Conservation (phyloP, 2,329 filamentous ascomycete species). For the Fusarium musae region DNA sequence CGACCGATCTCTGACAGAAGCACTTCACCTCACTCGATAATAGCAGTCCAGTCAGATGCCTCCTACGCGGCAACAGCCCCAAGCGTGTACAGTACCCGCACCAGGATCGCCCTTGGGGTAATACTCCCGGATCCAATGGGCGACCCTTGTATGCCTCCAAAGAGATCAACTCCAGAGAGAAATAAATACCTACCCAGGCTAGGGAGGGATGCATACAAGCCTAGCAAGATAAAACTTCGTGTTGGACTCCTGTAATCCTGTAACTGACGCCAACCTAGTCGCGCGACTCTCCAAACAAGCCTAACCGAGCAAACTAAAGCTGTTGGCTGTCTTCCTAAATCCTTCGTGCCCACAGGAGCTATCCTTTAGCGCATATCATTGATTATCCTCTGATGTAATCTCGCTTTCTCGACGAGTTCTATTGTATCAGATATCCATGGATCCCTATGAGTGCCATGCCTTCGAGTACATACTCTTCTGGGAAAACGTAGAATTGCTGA, state of each 20-base stretch:
- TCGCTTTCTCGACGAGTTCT: slow-evolving; percentile 14
- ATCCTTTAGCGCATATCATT: slow-evolving; percentile 32
- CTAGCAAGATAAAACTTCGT: slow-evolving; percentile 11
- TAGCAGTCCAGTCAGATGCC: slow-evolving; percentile 11
- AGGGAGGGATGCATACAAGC: neutral
- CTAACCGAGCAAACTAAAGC: slow-evolving; percentile 14
- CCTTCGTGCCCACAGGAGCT: slow-evolving; percentile 25
- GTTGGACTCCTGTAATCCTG: slow-evolving; percentile 34
- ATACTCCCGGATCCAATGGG: slow-evolving; percentile 30
- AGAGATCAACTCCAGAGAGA: slow-evolving; percentile 13
- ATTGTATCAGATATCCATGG: neutral
- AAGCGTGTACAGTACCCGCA: slow-evolving; percentile 33
- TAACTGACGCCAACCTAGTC: slow-evolving; percentile 38
- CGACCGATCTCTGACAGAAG: neutral
- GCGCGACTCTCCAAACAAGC: slow-evolving; percentile 34
- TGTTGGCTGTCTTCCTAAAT: slow-evolving; percentile 11
- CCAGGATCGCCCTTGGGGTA: slow-evolving; percentile 32
- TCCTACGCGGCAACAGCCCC: slow-evolving; percentile 14
- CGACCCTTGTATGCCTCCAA: slow-evolving; percentile 10
- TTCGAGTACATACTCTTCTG: neutral
- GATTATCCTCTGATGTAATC: slow-evolving; percentile 25
- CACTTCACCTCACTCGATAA: neutral
- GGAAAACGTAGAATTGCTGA: neutral
- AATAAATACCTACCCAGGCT: neutral
- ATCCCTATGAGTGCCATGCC: neutral